Evolutionary conservation across 768 basidiomycete genomes (phyloP).

Genomic region (Neoboletus magnificus): DNA sequence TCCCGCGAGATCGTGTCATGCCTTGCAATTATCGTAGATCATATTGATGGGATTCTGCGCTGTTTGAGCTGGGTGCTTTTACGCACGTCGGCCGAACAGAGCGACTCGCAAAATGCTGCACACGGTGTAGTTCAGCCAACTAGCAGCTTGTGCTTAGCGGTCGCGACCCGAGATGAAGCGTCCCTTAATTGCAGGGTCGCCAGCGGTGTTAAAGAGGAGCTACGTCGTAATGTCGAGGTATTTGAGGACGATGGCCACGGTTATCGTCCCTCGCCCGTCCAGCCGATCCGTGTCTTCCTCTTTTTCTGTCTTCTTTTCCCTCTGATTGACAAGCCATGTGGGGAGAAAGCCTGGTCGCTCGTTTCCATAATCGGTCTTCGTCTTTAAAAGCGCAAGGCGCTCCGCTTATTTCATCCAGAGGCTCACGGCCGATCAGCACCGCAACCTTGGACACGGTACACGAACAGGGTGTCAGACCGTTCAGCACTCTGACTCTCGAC

Average conservation of each 20-base stretch:
- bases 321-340: constrained; percentile 4
- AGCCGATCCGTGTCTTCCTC: not conserved
- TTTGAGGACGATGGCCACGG: not conserved
- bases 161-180: not conserved
- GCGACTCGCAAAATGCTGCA: not conserved
- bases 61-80: not conserved
- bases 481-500: constrained; percentile 1
- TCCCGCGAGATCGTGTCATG: not conserved
- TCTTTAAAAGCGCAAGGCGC: constrained; percentile 7
- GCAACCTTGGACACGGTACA: not conserved
- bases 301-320: not conserved
- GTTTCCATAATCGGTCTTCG: constrained; percentile 8
- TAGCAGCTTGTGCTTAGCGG: not conserved
- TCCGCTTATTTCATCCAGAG: constrained; percentile 13
- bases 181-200: not conserved
- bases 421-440: constrained; percentile 1
- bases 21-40: not conserved
- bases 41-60: not conserved
- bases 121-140: not conserved
- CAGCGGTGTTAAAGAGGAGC: not conserved
- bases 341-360: constrained; percentile 12
- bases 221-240: constrained; percentile 4
- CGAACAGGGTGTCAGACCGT: not conserved
- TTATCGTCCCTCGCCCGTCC: not conserved
- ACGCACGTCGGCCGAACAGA: not conserved